Conservation (phyloP, 768 basidiomycete genomes). For the Omphalotus guepiniiformis region DNA sequence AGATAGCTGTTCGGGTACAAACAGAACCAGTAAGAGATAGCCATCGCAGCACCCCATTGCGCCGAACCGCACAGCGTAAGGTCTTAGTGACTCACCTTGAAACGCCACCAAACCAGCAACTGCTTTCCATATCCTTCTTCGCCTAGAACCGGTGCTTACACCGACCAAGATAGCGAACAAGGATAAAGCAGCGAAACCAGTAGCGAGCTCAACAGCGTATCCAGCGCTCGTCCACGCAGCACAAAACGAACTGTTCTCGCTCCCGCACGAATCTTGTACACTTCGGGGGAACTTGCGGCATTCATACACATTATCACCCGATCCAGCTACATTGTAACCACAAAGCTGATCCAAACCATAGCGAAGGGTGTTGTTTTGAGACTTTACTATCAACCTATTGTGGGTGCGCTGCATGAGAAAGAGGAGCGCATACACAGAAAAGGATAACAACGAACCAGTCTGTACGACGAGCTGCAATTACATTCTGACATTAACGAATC, state of each 20-base stretch:
- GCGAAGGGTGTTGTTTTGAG: slow-evolving; percentile 42
- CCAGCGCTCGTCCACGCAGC: slow-evolving; percentile 66
- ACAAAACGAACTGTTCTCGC: slow-evolving; percentile 58
- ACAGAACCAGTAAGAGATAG: neutral
- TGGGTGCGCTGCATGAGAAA: neutral
- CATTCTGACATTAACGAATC: slow-evolving; percentile 38
- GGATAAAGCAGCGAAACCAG: slow-evolving; percentile 59
- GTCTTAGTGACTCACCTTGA: slow-evolving; percentile 40
- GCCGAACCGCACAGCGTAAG: no score
- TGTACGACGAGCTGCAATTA: slow-evolving; percentile 48
- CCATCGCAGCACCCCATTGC: no score
- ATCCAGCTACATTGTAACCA: slow-evolving; percentile 36
- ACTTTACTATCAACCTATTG: slow-evolving; percentile 40
- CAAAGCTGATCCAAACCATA: slow-evolving; percentile 62
- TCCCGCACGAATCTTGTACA: slow-evolving; percentile 41
- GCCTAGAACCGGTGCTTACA: slow-evolving; percentile 66
- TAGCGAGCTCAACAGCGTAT: slow-evolving; percentile 59
- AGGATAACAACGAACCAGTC: slow-evolving; percentile 65
- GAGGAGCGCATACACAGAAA: no score
- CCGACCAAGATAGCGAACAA: slow-evolving; percentile 60
- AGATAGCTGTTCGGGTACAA: slow-evolving; percentile 36
- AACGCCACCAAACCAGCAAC: slow-evolving; percentile 61
- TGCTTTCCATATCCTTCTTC: slow-evolving; percentile 73
- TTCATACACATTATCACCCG: slow-evolving; percentile 27
- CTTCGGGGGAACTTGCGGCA: slow-evolving; percentile 65